phyloP scores from a whole-genome alignment of 2,329 filamentous ascomycete species.

The Fusarium marasasianum region DNA sequence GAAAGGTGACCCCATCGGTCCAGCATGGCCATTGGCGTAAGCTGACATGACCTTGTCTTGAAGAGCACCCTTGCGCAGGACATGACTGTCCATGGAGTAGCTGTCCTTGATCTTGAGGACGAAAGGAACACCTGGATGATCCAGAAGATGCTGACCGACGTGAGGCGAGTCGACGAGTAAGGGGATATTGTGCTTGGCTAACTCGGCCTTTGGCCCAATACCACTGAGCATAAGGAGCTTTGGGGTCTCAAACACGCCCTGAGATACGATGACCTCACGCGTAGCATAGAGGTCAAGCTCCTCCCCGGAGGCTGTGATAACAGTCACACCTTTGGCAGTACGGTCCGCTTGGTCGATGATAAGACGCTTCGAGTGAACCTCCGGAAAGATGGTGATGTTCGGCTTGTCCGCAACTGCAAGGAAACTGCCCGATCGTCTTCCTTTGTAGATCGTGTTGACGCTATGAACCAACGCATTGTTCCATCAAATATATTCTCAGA shows the following conservation, averaged over 20 bases:
- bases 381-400: slow-evolving; percentile 62
- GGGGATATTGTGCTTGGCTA: slow-evolving; percentile 61
- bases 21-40: slow-evolving; percentile 47
- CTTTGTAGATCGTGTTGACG: slow-evolving; percentile 65
- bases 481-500: slow-evolving; percentile 67
- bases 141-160: slow-evolving; percentile 71
- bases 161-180: slow-evolving; percentile 62
- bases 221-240: slow-evolving; percentile 73
- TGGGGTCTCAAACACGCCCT: slow-evolving; percentile 69
- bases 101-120: slow-evolving; percentile 48
- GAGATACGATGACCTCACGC: slow-evolving; percentile 58
- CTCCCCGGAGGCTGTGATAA: slow-evolving; percentile 48
- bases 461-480: slow-evolving; percentile 61
- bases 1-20: slow-evolving; percentile 53
- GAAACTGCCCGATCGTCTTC: slow-evolving; percentile 61
- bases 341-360: slow-evolving; percentile 54
- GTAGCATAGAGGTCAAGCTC: slow-evolving; percentile 58
- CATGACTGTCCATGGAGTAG: slow-evolving; percentile 51
- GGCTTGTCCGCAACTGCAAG: slow-evolving; percentile 60
- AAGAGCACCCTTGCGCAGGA: slow-evolving; percentile 47
- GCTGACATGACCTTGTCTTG: slow-evolving; percentile 9
- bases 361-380: slow-evolving; percentile 60
- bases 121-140: slow-evolving; percentile 52
- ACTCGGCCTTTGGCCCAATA: slow-evolving; percentile 63
- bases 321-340: slow-evolving; percentile 56